A percentile compares a stretch with the other conserved stretches of the same genome.
phyloP scores from a whole-genome alignment of 1,284 basidiomycete species.

The Heterobasidion occidentale region DNA sequence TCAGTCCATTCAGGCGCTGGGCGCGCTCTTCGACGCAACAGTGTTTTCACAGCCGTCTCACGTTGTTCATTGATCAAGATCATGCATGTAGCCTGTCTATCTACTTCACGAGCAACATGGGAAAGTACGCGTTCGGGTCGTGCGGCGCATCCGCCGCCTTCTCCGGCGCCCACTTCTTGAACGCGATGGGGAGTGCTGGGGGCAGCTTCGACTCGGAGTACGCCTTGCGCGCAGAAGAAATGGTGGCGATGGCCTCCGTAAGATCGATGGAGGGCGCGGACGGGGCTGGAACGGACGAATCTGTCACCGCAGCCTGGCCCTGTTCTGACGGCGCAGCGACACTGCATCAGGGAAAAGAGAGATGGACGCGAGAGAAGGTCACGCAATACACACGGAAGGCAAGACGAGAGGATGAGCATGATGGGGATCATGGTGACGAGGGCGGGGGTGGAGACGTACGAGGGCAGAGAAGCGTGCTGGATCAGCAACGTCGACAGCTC shows the following conservation, averaged over 20 bases:
- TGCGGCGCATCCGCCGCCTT: conserved; percentile 67
- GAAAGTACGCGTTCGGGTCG: conserved; percentile 73
- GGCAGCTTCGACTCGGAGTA: conserved; percentile 67
- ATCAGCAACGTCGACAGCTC: conserved; percentile 80
- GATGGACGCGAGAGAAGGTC: neutral
- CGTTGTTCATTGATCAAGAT: neutral
- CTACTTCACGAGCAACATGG: conserved; percentile 79
- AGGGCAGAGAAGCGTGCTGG: conserved; percentile 60
- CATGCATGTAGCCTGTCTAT: too few species aligned
- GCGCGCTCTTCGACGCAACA: too few species aligned
- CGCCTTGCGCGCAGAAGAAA: conserved; percentile 51
- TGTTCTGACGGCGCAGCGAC: conserved; percentile 43
- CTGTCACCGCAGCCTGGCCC: conserved; percentile 21
- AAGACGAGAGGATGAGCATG: neutral
- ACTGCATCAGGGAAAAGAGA: conserved; percentile 26
- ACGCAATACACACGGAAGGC: neutral
- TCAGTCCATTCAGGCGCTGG: neutral
- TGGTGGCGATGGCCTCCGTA: conserved; percentile 60
- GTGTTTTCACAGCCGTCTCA: too few species aligned
- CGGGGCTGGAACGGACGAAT: conserved; percentile 34
- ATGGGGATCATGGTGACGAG: neutral
- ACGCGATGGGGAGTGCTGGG: conserved; percentile 55
- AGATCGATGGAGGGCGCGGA: conserved; percentile 45
- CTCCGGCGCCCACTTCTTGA: conserved; percentile 67
- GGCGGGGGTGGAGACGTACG: conserved; percentile 37